Base-by-base conservation (phyloP, 805 yeast genomes). In the Nakazawaea populi region DNA sequence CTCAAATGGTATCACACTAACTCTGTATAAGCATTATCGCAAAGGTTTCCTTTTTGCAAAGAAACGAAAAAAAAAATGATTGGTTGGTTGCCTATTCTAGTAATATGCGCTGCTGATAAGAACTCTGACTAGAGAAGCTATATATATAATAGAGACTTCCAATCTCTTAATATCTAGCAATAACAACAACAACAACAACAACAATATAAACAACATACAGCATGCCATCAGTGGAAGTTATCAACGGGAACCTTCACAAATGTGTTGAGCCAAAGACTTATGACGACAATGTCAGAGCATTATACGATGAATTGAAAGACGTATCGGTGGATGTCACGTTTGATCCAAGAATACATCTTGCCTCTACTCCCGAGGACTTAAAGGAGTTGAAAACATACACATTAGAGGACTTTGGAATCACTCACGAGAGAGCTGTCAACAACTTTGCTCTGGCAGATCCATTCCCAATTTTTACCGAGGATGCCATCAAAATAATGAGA, bases 391-490 rank as follows among this genome's bases (percentile, higher is more conserved):
- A 47, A 67, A 71, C 10, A 65, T 70, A 72, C 71, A 46, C 50
- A 7, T 46, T 51, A 24, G 37, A 66, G 49, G 74, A 71, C 47
- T 62, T 72, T 56, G 73, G 72, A 1, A 61, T 69, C 53, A 54
- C 66, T 28, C 54, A 58, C 54, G 60, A 61, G 31, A 73, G 71
- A 56, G 67, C 63, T 27, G 57, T 72, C 30, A 63, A 70, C 29
- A 64, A 65, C 5, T 63, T 70, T 53, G 76, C 74, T 4, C 83
- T 80, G 24, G 68, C 76, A 44, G 81, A 73, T 52, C 83, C 86
- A 2, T 80, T 80, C 61, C 83, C 83, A 6, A 62, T 80, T 39
- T 75, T 80, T 61, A 75, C 83, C 1, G 75, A 75, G 43, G 85
- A 80, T 57, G 85, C 85, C 4, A 68, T 79, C 48, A 72, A 72